Evolutionary conservation across 352 stramenopile genomes (phyloP).

Genomic region (Phytophthora tubulina): DNA sequence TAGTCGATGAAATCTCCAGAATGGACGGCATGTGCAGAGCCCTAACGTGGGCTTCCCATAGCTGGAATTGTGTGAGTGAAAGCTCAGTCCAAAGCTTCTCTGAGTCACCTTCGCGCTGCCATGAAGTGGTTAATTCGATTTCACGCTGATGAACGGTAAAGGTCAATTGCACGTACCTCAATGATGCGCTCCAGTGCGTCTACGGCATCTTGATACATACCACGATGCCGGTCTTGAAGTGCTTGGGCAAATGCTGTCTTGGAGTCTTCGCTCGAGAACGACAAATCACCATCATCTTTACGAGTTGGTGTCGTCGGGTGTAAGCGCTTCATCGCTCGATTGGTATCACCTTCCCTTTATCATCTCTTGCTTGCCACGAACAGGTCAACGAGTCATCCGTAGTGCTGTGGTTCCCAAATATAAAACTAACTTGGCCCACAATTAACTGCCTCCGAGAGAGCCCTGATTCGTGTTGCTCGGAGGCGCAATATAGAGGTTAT

Average conservation of each 20-base stretch:
- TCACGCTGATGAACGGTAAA: neutral
- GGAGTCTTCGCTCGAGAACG: slow-evolving; percentile 40
- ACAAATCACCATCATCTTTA: slow-evolving; percentile 12
- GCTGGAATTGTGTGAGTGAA: slow-evolving; percentile 64
- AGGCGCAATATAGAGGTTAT: slow-evolving; percentile 51
- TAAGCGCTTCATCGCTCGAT: slow-evolving; percentile 20
- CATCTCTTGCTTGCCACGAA: neutral
- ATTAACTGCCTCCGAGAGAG: neutral
- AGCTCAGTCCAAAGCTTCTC: slow-evolving; percentile 69
- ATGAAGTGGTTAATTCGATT: slow-evolving; percentile 13
- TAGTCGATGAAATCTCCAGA: slow-evolving; percentile 23
- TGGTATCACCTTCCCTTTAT: slow-evolving; percentile 1
- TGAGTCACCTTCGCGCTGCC: slow-evolving; percentile 63
- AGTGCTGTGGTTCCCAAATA: slow-evolving; percentile 14
- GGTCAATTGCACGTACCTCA: slow-evolving; percentile 44
- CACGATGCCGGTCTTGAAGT: slow-evolving; percentile 44
- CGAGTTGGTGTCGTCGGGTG: neutral
- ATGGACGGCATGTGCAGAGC: slow-evolving; percentile 50
- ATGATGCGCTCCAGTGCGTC: slow-evolving; percentile 52
- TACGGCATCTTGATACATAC: slow-evolving; percentile 53
- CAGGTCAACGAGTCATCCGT: neutral
- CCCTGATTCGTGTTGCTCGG: slow-evolving; percentile 8
- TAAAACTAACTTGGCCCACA: neutral
- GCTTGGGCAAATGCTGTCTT: slow-evolving; percentile 45
- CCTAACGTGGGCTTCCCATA: slow-evolving; percentile 60